phyloP scores from a whole-genome alignment of 169 alveolate genomes.

The Eimeria acervulina region DNA sequence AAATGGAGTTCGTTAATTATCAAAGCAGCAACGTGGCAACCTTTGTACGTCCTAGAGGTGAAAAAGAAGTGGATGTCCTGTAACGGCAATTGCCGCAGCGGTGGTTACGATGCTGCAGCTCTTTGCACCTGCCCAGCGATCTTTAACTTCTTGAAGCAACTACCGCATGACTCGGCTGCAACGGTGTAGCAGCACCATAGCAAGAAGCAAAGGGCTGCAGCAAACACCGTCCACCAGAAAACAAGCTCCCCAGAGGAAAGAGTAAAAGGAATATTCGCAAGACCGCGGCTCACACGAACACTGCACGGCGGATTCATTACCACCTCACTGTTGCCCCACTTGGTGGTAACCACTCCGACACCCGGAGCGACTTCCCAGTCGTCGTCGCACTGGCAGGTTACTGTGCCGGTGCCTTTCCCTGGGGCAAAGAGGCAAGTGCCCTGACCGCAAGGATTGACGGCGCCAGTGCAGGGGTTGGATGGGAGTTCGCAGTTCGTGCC shows the following conservation, averaged over 20 bases:
- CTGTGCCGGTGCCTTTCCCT: constrained; percentile 81
- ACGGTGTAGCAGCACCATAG: constrained; percentile 83
- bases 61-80: not conserved
- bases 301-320: constrained; percentile 76
- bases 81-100: not conserved
- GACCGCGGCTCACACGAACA: constrained; percentile 75
- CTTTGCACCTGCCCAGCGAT: constrained; percentile 49
- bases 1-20: not conserved
- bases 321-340: constrained; percentile 82
- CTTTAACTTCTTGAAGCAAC: constrained; percentile 26
- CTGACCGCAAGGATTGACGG: constrained; percentile 81
- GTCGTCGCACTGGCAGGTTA: constrained; percentile 79
- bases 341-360: constrained; percentile 44
- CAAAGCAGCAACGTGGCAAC: not conserved
- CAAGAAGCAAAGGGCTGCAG: constrained; percentile 26
- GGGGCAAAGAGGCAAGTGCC: constrained; percentile 80
- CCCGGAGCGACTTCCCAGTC: constrained; percentile 80
- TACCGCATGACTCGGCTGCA: constrained; percentile 66
- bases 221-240: constrained; percentile 81
- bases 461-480: constrained; percentile 80
- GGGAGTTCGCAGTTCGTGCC: constrained; percentile 79
- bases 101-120: constrained; percentile 29
- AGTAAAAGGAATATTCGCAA: constrained; percentile 62
- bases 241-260: constrained; percentile 78
- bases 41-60: not conserved